Evolutionary conservation across 2,329 filamentous ascomycete genomes (phyloP).

Genomic region (Lasiodiplodia sp.): DNA sequence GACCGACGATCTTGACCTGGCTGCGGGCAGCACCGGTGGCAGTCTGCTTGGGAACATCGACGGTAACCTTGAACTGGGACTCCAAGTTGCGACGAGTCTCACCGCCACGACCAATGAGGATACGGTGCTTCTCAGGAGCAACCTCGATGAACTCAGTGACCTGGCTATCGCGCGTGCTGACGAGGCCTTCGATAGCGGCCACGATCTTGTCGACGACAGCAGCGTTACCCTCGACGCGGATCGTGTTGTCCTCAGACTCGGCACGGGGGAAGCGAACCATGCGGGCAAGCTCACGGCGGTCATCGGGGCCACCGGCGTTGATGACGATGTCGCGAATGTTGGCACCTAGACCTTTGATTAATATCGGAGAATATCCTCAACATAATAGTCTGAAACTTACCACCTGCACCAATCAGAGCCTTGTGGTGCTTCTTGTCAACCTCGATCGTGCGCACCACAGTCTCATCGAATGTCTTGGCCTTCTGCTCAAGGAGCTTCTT

Average conservation of each 20-base stretch:
- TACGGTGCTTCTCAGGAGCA: constrained; percentile 86
- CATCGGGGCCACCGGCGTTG: constrained; percentile 87
- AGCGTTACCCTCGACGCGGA: constrained; percentile 86
- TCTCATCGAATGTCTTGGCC: constrained; percentile 86
- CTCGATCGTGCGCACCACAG: constrained; percentile 81
- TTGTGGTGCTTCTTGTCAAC: constrained; percentile 96
- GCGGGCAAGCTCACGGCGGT: constrained; percentile 81
- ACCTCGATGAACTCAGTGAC: constrained; percentile 81
- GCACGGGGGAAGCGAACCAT: constrained; percentile 95
- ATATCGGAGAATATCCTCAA: constrained; percentile 52
- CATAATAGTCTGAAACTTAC: constrained; percentile 63
- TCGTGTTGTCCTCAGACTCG: constrained; percentile 80
- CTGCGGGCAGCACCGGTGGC: constrained; percentile 75
- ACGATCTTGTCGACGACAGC: constrained; percentile 89
- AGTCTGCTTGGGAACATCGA: constrained; percentile 87
- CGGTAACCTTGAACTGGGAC: constrained; percentile 80
- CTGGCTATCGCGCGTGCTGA: constrained; percentile 83
- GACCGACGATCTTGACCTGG: constrained; percentile 84
- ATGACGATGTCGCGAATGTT: constrained; percentile 87
- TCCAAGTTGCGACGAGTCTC: constrained; percentile 87
- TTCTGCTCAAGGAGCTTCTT: constrained; percentile 91
- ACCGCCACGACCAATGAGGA: constrained; percentile 90
- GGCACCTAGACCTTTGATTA: constrained; percentile 63
- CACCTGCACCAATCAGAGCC: constrained; percentile 85
- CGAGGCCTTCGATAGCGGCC: constrained; percentile 79